Evolutionary conservation across 495 filamentous ascomycete species (phyloP), one percentile per base, ranked within the genome.

Genomic region (Penicillium canariense): DNA sequence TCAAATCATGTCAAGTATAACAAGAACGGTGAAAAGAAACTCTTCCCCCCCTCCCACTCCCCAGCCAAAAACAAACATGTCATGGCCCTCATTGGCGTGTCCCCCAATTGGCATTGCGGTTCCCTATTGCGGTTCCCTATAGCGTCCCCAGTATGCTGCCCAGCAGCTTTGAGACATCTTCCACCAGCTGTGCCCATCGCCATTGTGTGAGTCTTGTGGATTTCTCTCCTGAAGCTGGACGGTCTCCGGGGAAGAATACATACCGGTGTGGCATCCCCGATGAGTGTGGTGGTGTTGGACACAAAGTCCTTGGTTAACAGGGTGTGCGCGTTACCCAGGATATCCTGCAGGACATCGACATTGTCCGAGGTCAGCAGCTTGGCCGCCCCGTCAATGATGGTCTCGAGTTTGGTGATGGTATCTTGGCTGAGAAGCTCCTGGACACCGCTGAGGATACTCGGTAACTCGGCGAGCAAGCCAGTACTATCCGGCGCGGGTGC

Each of bases 201-300:
- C 5, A 30, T 46, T 27, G 6, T 9, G 26, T 46, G 26, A 27
- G 55, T 23, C 34, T 1, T 11, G n/a, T 18, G 11, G 48, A 35
- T 34, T 34, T 47, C 18, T 14, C 17, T 15, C 3, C 26, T 25
- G 1, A 12, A 1, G 6, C 7, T 23, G 20, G 5, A 43, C 18
- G 4, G 28, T 12, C n/a, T n/a, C n/a, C n/a, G 2, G 52, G 32
- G 1, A 22, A 38, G 18, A n/a, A 20, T 31, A 66, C 77, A 55
- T 69, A 81, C 78, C 59, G 78, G 78, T 47, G 77, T 78, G 11
- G 77, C 77, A 65, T 79, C 77, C 6, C 65, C 71, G 54, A 81
- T 79, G 44, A 81, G 52, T 23, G 74, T 73, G 1, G 70, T 71
- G 26, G 78, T 81, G 40, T 81, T 73, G 34, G 72, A 66, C 10